Base-by-base conservation (phyloP, 257 asterid species). In the Hygrophila difformis region DNA sequence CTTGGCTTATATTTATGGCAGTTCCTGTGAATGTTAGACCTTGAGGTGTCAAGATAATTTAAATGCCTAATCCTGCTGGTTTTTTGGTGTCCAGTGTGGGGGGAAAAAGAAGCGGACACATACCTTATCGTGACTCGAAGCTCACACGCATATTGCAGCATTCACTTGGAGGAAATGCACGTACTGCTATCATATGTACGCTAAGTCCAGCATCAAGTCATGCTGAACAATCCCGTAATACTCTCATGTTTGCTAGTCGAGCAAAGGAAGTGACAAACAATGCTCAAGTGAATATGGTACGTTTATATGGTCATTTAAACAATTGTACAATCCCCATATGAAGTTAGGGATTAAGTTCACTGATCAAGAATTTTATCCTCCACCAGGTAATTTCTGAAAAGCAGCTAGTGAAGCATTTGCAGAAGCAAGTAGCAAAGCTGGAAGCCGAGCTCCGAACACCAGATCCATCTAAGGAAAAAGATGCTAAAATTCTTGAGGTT, bases 151-250 rank as follows among this genome's bases (percentile, higher is more conserved):
- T 88, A 70, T 61, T 88, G 77, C 97, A 88, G 72, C 97, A 84
- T 68, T 84, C 97, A 24, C 72, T 88, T 47, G 97, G 97, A 54
- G 97, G 97, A 53, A 88, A 88, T 71, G 97, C 97, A 24, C 88
- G 95, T 19, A 88, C 97, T 28, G 97, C 97, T 57, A 88, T 88
- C 62, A 81, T 88, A 72, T 88, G 97, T 70, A 84, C 97, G 12
- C 65, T 88, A 70, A 84, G 97, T 57, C 97, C 97, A 33, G 94
- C 97, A 37, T 79, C 94, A 49, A 69, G 82, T 66, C 94, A 88
- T 47, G 87, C 67, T 18, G 97, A 88, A 49, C 97, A 88, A 68
- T 76, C 95, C 48, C 93, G 95, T 10, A 88, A 88, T 54, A 88
- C 97, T 13, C 97, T 88, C 49, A 70, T 70, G 57, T 88, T 88